Conservation (phyloP, 2,329 filamentous ascomycete species). For the Colletotrichum cordylinicola region DNA sequence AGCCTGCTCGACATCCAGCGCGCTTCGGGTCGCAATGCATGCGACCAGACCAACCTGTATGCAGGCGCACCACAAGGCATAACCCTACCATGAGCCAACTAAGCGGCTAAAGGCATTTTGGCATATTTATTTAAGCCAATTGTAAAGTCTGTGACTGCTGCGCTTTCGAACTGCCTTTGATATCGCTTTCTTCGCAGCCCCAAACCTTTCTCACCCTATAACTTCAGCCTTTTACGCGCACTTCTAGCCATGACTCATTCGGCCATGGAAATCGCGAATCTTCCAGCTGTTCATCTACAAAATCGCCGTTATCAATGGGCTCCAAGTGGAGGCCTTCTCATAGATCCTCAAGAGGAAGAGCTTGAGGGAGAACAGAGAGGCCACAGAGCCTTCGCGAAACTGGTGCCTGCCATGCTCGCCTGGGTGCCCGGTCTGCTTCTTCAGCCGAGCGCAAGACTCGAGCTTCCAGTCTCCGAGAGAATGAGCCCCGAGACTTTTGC, state of each 20-base stretch:
- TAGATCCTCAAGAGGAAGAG: neutral
- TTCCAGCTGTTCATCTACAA: neutral
- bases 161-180: no score
- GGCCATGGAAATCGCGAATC: neutral
- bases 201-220: no score
- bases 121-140: neutral
- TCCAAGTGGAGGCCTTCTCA: neutral
- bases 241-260: neutral
- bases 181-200: no score
- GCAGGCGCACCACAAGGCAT: neutral
- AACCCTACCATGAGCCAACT: no score
- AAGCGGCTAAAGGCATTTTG: neutral
- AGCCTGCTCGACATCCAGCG: no score
- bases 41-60: no score
- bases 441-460: accelerated
- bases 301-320: neutral
- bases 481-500: no score
- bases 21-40: no score
- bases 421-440: neutral
- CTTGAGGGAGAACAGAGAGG: neutral
- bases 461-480: no score
- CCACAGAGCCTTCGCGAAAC: accelerated
- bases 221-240: no score
- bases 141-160: no score
- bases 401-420: neutral